Base-by-base conservation (phyloP, 495 filamentous ascomycete species). In the Xylaria acuta region DNA sequence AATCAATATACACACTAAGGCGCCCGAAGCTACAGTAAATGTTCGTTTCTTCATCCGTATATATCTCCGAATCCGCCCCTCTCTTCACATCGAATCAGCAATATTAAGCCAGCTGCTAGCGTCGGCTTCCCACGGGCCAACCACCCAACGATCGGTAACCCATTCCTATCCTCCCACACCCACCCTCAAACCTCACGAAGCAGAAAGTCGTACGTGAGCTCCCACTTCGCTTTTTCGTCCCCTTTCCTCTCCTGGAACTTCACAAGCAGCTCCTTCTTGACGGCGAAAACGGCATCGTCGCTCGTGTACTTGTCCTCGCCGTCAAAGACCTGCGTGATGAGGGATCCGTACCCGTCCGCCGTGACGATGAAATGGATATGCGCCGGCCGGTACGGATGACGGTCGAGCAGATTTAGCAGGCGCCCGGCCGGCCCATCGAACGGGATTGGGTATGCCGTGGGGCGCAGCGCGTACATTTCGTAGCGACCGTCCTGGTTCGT, bases 261-360 rank as follows among this genome's bases (percentile, higher is more conserved):
- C 25, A 93, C 90, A 51, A 93, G 75, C 73, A 94, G 80, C 27
- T 88, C 90, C 72, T 93, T 88, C 84, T 94, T 95, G 45, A 93
- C 91, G 0, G 92, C 92, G 75, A 94, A 95, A 7, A 92, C 92
- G 0, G 88, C 83, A 80, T 95, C 92, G 54, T 93, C 85, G 30
- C 77, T 77, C 27, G 92, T 81, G 71, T 93, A 87, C 72, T 86
- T 79, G 73, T 90, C 91, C 34, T 87, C 83, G 68, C 85, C 77
- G 75, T 94, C 92, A 75, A 94, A 94, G 58, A 94, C 85, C 79
- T 95, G 92, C 18, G 92, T 94, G 0, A 88, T 89, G 71, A 94
- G 80, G 11, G 90, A 80, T 68, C 89, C 72, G 72, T 80, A 77
- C 9, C 79, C 83, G 3, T 70, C 58, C 12, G 78, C 79, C 30